Percentiles rank a stretch among this genome's conserved stretches.
These are phyloP conservation scores for Galeopsis tetrahit DNA, from an alignment of 257 asterid genomes.

Conservation along the genomic window DNA sequence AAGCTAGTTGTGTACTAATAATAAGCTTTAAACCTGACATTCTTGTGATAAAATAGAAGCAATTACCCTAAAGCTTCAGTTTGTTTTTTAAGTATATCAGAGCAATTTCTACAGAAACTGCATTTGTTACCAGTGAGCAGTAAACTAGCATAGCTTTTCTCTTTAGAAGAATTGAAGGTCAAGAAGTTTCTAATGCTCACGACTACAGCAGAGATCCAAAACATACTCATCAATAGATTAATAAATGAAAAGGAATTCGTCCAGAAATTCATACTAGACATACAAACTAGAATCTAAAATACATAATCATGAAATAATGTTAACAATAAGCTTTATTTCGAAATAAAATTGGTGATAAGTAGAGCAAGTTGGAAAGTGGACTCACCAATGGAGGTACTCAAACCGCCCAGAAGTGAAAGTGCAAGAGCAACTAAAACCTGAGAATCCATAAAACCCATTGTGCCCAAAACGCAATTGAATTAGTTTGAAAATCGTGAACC, in stretches of 20 bases:
- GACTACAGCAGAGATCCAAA: constrained; percentile 4
- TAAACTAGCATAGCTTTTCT: neutral
- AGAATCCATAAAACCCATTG: constrained; percentile 73
- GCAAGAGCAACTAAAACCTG: constrained; percentile 89
- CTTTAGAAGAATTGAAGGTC: constrained; percentile 9
- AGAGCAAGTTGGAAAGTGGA: constrained; percentile 14
- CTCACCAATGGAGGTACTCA: constrained; percentile 90
- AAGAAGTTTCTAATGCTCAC: neutral
- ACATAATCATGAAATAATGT: neutral
- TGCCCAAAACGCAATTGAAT: constrained; percentile 28
- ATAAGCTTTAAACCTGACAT: neutral
- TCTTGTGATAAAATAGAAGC: neutral
- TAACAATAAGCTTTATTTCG: neutral
- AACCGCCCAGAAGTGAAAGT: constrained; percentile 87
- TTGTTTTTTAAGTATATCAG: neutral
- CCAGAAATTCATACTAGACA: neutral
- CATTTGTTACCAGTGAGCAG: neutral
- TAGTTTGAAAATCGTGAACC: constrained; percentile 7
- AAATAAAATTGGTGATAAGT: constrained; percentile 26
- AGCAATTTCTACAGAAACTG: neutral
- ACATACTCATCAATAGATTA: neutral
- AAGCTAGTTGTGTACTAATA: neutral
- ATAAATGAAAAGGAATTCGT: constrained; percentile 13
- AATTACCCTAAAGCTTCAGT: neutral
- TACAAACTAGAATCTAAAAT: neutral